Conservation (phyloP, 1,284 basidiomycete species). For the Trametes sp. region DNA sequence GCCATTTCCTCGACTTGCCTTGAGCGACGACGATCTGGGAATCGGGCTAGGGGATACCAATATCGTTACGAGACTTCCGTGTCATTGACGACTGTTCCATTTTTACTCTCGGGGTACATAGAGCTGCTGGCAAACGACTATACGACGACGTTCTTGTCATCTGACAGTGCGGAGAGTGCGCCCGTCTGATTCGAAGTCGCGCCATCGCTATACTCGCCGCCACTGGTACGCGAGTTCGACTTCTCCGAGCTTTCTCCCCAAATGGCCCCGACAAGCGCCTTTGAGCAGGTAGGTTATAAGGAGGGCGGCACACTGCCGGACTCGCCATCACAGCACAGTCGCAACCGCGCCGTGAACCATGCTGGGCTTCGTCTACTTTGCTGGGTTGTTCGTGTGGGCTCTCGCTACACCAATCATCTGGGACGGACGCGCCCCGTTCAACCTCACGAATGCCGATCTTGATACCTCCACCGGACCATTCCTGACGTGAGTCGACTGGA, state of each 20-base stretch:
- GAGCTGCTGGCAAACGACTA: constrained; percentile 5
- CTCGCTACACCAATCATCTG: constrained; percentile 52
- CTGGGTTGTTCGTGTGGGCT: constrained; percentile 5
- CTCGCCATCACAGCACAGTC: too few relatives aligned
- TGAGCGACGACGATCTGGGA: constrained; percentile 22
- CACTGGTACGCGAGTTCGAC: neutral
- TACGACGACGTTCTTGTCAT: neutral
- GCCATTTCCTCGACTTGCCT: constrained; percentile 40
- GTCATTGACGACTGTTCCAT: neutral
- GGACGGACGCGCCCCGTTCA: constrained; percentile 61
- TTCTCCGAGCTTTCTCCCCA: constrained; percentile 11
- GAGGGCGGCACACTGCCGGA: neutral
- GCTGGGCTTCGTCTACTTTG: neutral
- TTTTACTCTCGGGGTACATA: neutral
- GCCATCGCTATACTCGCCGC: neutral
- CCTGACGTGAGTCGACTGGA: constrained; percentile 52
- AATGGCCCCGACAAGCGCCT: neutral
- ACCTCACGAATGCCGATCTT: constrained; percentile 50
- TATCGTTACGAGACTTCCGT: neutral
- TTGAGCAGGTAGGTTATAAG: neutral
- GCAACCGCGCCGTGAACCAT: neutral
- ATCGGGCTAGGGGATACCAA: neutral
- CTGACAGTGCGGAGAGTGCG: neutral
- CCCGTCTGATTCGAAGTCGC: neutral
- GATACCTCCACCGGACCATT: constrained; percentile 57